Conservation (phyloP, 225 moss, liverwort and hornwort genomes). For the Sphagnum contortum region DNA sequence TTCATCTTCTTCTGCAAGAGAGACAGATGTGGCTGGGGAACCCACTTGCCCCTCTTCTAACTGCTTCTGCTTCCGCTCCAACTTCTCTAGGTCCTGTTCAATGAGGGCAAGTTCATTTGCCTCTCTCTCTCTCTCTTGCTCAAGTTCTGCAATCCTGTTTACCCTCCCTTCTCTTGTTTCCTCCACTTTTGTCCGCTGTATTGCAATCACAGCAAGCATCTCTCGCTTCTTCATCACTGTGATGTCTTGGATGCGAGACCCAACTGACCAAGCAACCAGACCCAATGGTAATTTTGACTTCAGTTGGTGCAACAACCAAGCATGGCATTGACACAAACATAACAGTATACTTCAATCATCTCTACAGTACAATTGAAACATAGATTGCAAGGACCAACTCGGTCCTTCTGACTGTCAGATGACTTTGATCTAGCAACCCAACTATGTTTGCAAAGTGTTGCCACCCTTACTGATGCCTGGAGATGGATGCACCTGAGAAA, state of each 20-base stretch:
- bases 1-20: conserved; percentile 58
- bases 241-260: conserved; percentile 38
- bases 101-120: conserved; percentile 55
- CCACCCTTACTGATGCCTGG: no score
- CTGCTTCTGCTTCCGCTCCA: conserved; percentile 61
- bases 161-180: conserved; percentile 54
- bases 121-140: conserved; percentile 59
- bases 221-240: conserved; percentile 67
- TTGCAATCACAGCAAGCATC: conserved; percentile 37
- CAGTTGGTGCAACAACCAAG: no score
- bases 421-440: no score
- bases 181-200: conserved; percentile 61
- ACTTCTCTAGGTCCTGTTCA: conserved; percentile 61
- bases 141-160: conserved; percentile 56
- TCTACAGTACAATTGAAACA: no score
- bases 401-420: no score
- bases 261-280: conserved; percentile 24
- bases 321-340: no score
- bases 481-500: no score
- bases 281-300: no score
- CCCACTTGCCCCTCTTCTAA: conserved; percentile 43
- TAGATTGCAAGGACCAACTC: no score
- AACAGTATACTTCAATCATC: no score
- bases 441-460: no score
- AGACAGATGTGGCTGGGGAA: conserved; percentile 21